phyloP scores from a whole-genome alignment of 768 basidiomycete species.

The Phylloporus sp. region DNA sequence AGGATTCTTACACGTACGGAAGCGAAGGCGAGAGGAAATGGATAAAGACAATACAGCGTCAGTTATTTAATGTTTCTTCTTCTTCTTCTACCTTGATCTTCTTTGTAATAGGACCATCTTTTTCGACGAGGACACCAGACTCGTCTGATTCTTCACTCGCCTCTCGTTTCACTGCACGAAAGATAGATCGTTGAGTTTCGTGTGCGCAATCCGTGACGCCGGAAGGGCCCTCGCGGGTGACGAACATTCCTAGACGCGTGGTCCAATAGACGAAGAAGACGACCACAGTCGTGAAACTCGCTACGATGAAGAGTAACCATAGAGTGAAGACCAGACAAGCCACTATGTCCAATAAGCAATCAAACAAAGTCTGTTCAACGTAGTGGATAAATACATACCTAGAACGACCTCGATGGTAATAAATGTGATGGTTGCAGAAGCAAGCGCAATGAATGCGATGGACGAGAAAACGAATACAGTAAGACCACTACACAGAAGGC shows the following conservation, averaged over 20 bases:
- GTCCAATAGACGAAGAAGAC: conserved; percentile 31
- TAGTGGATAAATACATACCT: conserved; percentile 16
- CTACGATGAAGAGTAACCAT: conserved; percentile 30
- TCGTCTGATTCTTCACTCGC: conserved; percentile 22
- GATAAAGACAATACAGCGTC: background rate
- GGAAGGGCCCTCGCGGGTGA: conserved; percentile 33
- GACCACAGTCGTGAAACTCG: conserved; percentile 33
- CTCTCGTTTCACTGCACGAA: conserved; percentile 12
- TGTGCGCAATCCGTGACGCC: conserved; percentile 29
- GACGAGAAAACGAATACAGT: conserved; percentile 36
- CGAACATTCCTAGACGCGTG: conserved; percentile 32
- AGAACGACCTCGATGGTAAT: conserved; percentile 28
- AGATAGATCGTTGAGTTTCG: conserved; percentile 26
- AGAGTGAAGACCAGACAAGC: conserved; percentile 32
- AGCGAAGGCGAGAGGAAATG: background rate
- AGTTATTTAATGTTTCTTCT: conserved; percentile 1
- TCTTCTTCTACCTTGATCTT: conserved; percentile 23
- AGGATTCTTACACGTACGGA: conserved; percentile 1
- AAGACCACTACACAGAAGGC: conserved; percentile 19
- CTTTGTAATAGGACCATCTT: conserved; percentile 15
- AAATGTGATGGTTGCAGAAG: conserved; percentile 30
- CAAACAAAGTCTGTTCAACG: background rate
- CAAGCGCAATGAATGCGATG: conserved; percentile 36
- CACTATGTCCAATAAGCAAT: conserved; percentile 21
- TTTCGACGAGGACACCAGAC: conserved; percentile 23